Base-by-base conservation (phyloP, 208 protist genomes). In the Willaertia magna region DNA sequence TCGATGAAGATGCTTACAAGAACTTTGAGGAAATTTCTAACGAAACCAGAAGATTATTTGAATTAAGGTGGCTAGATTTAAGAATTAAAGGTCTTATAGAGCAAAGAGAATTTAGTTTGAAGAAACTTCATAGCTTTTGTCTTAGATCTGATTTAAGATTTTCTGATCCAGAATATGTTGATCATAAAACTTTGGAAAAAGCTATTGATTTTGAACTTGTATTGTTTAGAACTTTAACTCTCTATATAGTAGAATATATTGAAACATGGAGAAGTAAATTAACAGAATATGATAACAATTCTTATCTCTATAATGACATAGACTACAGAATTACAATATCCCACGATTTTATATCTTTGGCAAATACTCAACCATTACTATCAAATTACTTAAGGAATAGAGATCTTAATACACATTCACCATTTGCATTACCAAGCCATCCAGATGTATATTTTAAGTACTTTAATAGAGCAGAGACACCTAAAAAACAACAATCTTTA, bases 21-120 rank as follows among this genome's bases (percentile, higher is more conserved):
- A 81, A 81, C 39, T 81, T 42, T 39, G 76, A 51, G 3, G 4
- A 51, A 11, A 81, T 81, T 51, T 81, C 76, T 26, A 81, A 81
- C 30, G 76, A 81, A 20, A 81, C 76, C 4, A 47, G 48, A 43
- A 16, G 76, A 47, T 40, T 81, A 20, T 47, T 81, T 51, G 76
- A 81, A 12, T 51, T 81, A 40, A 81, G 76, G 44, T 81, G 76
- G 76, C 34, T 81, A 34, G 76, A 81, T 81, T 39, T 81, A 30
- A 26, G 76, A 30, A 81, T 81, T 42, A 40, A 42, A 14, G 76
- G 76, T 7, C 43, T 81, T 11, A 81, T 81, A 26, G 76, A 81
- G 39, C 76, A 81, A 51, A 47, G 76, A 51, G 76, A 81, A 51
- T 51, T 14, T 6, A 51, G 40, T 16, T 34, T 81, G 4, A 51